phyloP scores from a whole-genome alignment of 108 stramenopile species.

The Fistulifera solaris region DNA sequence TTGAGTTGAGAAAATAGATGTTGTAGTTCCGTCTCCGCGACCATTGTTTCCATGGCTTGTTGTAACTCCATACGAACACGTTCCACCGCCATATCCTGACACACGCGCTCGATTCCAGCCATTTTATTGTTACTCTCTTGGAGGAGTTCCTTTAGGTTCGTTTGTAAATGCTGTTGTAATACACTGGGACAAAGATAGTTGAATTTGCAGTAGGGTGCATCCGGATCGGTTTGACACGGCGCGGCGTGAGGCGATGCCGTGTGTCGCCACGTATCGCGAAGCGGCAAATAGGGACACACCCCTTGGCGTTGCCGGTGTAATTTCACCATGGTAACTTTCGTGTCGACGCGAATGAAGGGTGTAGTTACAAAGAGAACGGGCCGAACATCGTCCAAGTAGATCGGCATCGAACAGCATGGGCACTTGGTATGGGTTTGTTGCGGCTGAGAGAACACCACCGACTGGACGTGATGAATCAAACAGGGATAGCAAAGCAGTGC shows the following conservation, averaged over 20 bases:
- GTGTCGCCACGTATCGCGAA: conserved; percentile 11
- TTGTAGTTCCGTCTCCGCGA: conserved; percentile 10
- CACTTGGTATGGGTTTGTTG: conserved; percentile 23
- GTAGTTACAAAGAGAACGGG: conserved; percentile 41
- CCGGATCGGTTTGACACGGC: conserved; percentile 24
- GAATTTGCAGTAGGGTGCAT: conserved; percentile 36
- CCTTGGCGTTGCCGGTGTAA: conserved; percentile 42
- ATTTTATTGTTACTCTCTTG: background rate
- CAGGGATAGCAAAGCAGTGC: conserved; percentile 64
- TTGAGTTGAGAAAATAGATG: conserved; percentile 10
- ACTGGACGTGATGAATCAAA: conserved; percentile 51
- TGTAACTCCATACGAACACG: conserved; percentile 20
- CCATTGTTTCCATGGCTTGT: conserved; percentile 13
- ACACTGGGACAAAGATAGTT: conserved; percentile 30
- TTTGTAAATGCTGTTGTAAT: conserved; percentile 11
- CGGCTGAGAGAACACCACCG: conserved; percentile 11
- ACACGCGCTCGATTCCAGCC: too few relatives aligned
- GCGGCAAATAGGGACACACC: conserved; percentile 55
- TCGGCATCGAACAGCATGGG: conserved; percentile 38
- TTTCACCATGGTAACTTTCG: conserved; percentile 45
- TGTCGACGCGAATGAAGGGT: conserved; percentile 13
- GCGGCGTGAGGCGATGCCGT: conserved; percentile 20
- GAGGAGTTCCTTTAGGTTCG: conserved; percentile 12
- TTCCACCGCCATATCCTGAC: conserved; percentile 18
- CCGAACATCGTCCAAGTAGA: conserved; percentile 40